Conservation (phyloP, 768 basidiomycete genomes). For the Mycena pura region DNA sequence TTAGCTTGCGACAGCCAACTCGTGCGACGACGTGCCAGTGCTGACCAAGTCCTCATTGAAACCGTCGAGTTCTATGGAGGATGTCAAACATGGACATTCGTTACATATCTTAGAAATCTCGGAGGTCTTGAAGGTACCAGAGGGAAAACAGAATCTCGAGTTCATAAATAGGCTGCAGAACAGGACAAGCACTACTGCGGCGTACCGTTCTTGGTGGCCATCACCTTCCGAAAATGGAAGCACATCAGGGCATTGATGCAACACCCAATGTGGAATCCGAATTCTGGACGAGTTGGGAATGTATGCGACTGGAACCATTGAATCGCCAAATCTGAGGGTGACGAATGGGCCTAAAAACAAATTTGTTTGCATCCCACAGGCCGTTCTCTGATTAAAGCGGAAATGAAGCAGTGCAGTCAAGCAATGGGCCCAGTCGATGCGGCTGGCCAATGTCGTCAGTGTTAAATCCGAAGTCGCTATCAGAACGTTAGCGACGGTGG, state of each 20-base stretch:
- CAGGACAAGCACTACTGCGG: neutral
- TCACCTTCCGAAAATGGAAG: neutral
- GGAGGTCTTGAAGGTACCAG: neutral
- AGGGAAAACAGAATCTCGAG: neutral
- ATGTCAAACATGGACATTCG: neutral
- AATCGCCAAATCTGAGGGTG: neutral
- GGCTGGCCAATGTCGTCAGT: neutral
- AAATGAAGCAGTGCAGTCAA: neutral
- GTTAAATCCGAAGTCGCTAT: neutral
- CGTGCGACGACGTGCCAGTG: too few species aligned
- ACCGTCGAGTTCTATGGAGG: neutral
- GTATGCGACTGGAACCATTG: neutral
- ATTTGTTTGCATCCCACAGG: neutral
- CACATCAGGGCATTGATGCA: neutral
- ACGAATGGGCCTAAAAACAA: neutral
- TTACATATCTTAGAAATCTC: neutral
- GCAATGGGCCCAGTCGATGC: neutral
- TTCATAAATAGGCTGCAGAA: too few species aligned
- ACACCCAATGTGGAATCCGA: neutral
- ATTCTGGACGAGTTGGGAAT: neutral
- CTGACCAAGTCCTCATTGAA: neutral
- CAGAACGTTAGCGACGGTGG: neutral
- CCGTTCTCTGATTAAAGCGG: neutral
- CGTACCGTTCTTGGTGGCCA: neutral
- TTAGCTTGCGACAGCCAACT: conserved; percentile 3